Evolutionary conservation across 768 basidiomycete genomes (phyloP).

Genomic region (Paxillus rubicundulus): DNA sequence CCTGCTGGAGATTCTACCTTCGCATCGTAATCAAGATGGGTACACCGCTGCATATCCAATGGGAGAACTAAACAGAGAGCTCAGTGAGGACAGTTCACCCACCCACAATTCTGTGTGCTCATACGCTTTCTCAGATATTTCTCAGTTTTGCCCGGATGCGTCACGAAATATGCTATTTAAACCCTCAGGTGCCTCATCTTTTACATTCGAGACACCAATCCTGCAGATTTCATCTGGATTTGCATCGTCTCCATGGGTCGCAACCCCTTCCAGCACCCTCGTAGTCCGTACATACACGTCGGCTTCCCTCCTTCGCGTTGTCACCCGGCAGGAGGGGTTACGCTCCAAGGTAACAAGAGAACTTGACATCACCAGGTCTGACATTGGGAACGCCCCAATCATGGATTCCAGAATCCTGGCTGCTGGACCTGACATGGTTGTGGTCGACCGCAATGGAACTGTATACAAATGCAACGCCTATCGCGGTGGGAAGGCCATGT

Average conservation of each 20-base stretch:
- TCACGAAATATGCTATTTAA: conserved; percentile 18
- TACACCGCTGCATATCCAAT: conserved; percentile 55
- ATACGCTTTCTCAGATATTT: conserved; percentile 44
- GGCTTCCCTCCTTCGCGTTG: conserved; percentile 40
- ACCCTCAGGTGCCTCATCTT: conserved; percentile 41
- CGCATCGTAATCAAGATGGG: conserved; percentile 22
- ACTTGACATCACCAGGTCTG: conserved; percentile 38
- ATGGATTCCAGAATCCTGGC: conserved; percentile 48
- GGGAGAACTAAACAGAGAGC: conserved; percentile 54
- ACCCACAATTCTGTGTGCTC: neutral
- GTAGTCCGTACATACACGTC: conserved; percentile 48
- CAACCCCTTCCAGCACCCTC: conserved; percentile 17
- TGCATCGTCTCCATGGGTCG: conserved; percentile 11
- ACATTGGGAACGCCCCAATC: conserved; percentile 39
- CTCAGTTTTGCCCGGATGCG: conserved; percentile 32
- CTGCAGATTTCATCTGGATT: conserved; percentile 51
- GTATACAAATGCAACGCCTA: conserved; percentile 46
- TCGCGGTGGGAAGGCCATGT: conserved; percentile 41
- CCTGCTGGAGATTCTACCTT: conserved; percentile 43
- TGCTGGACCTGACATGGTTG: conserved; percentile 33
- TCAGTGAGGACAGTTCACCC: conserved; percentile 48
- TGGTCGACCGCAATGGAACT: conserved; percentile 51
- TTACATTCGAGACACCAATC: conserved; percentile 65
- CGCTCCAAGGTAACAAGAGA: conserved; percentile 30
- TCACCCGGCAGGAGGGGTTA: conserved; percentile 4